These are phyloP conservation scores for Pulveroboletus ravenelii DNA, from an alignment of 768 basidiomycete species.

Conservation along the genomic window DNA sequence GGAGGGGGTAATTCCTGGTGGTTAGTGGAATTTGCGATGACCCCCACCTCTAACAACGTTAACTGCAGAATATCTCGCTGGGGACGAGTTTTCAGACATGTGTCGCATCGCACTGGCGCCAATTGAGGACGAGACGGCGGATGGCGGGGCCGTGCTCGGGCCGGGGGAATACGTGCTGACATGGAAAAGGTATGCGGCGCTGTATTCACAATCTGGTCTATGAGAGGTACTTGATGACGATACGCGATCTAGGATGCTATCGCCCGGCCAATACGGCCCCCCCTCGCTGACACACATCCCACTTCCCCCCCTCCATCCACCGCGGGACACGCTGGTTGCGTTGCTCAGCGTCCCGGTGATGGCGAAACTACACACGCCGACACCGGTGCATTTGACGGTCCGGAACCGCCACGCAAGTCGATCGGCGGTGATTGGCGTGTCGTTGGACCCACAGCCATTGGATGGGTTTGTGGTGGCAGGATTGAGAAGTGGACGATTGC, in stretches of 20 bases:
- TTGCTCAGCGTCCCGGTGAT: conserved; percentile 58
- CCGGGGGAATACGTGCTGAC: conserved; percentile 57
- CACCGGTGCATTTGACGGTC: conserved; percentile 51
- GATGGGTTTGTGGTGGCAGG: conserved; percentile 85
- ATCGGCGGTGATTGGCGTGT: conserved; percentile 65
- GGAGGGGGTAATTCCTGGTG: conserved; percentile 44
- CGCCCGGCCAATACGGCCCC: conserved; percentile 41
- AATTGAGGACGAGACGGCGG: conserved; percentile 36
- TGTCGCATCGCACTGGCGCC: conserved; percentile 48
- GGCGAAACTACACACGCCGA: conserved; percentile 59
- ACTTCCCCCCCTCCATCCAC: conserved; percentile 61
- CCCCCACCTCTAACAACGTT: not conserved
- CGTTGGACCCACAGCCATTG: conserved; percentile 61
- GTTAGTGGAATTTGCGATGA: conserved; percentile 23
- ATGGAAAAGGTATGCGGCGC: conserved; percentile 64
- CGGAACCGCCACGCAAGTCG: conserved; percentile 62
- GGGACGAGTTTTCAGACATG: conserved; percentile 58
- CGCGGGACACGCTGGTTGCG: conserved; percentile 60
- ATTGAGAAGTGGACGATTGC: conserved; percentile 57
- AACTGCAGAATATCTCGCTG: conserved; percentile 52
- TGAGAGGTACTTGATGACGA: not conserved
- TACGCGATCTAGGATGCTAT: conserved; percentile 37
- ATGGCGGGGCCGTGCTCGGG: conserved; percentile 34
- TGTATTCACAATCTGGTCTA: not conserved
- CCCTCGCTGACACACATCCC: conserved; percentile 46